phyloP scores from a whole-genome alignment of 305 asterid species.

The Fraxinus sp. region DNA sequence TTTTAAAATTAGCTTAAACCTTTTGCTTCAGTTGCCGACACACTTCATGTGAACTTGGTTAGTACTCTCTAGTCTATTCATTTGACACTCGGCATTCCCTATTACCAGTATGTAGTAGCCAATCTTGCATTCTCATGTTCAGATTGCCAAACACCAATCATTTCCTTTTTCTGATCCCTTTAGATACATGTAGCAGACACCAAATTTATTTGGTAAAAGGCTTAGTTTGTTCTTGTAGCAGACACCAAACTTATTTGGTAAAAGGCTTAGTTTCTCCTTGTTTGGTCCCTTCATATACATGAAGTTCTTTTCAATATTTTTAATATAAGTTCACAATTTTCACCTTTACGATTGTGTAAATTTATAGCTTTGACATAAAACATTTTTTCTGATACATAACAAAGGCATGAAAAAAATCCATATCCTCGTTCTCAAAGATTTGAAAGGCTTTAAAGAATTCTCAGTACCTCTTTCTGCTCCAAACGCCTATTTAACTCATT shows the following conservation, averaged over 20 bases:
- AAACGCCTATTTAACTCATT: conserved; percentile 74
- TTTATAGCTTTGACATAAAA: neutral
- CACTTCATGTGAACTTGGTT: neutral
- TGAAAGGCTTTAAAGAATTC: conserved; percentile 19
- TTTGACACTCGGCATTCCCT: neutral
- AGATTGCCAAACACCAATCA: neutral
- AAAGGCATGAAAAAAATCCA: neutral
- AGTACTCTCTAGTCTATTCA: neutral
- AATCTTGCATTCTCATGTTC: neutral
- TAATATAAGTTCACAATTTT: neutral
- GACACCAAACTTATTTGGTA: neutral
- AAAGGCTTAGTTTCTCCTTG: neutral
- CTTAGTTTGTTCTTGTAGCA: neutral
- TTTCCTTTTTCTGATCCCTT: neutral
- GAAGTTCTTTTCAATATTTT: neutral
- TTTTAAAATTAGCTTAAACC: neutral
- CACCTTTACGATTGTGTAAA: neutral
- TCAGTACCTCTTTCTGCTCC: conserved; percentile 89
- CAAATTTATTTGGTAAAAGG: neutral
- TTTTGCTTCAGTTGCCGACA: neutral
- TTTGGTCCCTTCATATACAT: neutral
- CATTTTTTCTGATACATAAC: neutral
- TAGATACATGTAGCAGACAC: neutral
- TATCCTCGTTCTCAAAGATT: neutral
- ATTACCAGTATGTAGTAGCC: neutral